Conservation (phyloP, 139 green algal genomes). For the Picochlorum sp. region DNA sequence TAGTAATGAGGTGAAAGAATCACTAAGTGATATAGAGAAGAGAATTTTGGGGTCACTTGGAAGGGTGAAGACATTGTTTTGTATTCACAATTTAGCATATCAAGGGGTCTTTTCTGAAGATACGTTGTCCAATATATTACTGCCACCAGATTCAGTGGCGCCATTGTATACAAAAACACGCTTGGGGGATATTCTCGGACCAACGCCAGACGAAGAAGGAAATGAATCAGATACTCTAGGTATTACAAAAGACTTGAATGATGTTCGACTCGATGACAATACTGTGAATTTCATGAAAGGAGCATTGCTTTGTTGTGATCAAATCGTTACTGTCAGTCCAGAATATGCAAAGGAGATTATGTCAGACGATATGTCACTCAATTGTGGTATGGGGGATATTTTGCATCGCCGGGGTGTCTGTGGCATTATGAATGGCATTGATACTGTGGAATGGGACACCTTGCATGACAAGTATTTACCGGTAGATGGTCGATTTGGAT, state of each 20-base stretch:
- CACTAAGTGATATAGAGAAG: neutral
- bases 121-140: slow-evolving; percentile 17
- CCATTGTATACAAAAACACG: neutral
- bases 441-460: slow-evolving; percentile 59
- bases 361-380: neutral
- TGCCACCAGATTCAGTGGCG: slow-evolving; percentile 13
- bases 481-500: slow-evolving; percentile 29
- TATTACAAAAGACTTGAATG: neutral
- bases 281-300: slow-evolving; percentile 65
- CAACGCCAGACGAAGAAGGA: neutral
- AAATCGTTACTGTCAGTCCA: slow-evolving; percentile 68
- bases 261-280: slow-evolving; percentile 5
- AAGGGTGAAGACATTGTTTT: slow-evolving; percentile 17
- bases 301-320: slow-evolving; percentile 42
- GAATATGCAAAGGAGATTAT: slow-evolving; percentile 58
- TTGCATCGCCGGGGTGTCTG: slow-evolving; percentile 19
- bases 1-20: neutral
- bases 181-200: neutral
- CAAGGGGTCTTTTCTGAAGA: slow-evolving; percentile 21
- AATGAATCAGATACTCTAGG: no score
- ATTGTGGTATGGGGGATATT: slow-evolving; percentile 31
- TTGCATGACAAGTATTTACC: slow-evolving; percentile 49
- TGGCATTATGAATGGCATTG: slow-evolving; percentile 71
- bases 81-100: slow-evolving; percentile 46
- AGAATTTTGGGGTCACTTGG: slow-evolving; percentile 14